Base-by-base conservation (phyloP, 345 rosid species). In the Tarenaya hassleriana region DNA sequence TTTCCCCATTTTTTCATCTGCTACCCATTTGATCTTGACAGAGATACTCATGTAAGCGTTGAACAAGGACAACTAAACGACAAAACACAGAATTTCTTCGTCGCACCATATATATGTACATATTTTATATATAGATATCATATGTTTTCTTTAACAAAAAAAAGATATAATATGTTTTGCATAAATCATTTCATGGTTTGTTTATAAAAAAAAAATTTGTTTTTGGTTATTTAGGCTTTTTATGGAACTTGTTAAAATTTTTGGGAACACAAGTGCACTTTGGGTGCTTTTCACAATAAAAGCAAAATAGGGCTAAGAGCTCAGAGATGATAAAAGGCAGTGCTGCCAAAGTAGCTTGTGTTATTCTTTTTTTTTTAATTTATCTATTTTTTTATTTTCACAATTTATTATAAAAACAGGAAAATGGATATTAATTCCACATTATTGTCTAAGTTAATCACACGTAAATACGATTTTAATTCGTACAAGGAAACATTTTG, bases 31-130 rank as follows among this genome's bases (percentile, higher is more conserved):
- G 29, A 24, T 24, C 2, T 24, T 24, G n/a, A n/a, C n/a, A n/a
- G n/a, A n/a, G n/a, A n/a, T n/a, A n/a, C n/a, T n/a, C n/a, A 24
- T 49, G 39, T 32, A 32, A 49, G 16, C 33, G 38, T 52, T 21
- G 34, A 32, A 10, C 46, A 34, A 66, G 53, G 71, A 74, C 77
- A 76, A 24, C 75, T 64, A 72, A 44, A 69, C 56, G 82, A 76
- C 86, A 72, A 74, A 71, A n/a, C 5, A 29, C 38, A 37, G 53
- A 16, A 64, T 58, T 52, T 50, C 27, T 60, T 47, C 55, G 32
- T 47, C 55, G 32, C 66, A 27, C 31, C 46, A 60, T 54, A 24
- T 24, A 24, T 2, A 24, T 24, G n/a, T n/a, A n/a, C n/a, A n/a
- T n/a, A n/a, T n/a, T n/a, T n/a, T n/a, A n/a, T n/a, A n/a, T n/a